phyloP scores from a whole-genome alignment of 164 flowering plant species.

The Chloranthus sessilifolius region DNA sequence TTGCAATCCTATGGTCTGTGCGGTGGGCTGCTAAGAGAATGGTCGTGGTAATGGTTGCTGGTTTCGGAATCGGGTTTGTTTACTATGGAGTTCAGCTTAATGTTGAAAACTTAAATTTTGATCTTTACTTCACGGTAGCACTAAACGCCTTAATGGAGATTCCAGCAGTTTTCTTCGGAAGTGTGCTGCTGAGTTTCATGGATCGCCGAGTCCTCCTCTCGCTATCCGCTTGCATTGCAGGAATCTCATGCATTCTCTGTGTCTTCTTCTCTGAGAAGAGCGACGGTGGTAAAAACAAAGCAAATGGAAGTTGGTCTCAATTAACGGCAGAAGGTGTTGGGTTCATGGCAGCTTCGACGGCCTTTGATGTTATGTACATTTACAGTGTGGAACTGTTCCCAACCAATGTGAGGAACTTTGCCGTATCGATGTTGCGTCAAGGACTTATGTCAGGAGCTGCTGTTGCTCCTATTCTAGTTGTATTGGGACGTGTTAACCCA shows the following conservation, averaged over 20 bases:
- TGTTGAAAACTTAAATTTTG: conserved; percentile 48
- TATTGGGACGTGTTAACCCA: conserved; percentile 36
- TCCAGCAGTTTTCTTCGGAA: conserved; percentile 51
- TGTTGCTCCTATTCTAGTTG: conserved; percentile 46
- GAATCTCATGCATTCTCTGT: conserved; percentile 42
- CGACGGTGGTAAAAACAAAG: not conserved
- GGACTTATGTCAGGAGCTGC: conserved; percentile 60
- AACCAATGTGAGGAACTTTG: conserved; percentile 53
- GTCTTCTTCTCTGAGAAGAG: conserved; percentile 23
- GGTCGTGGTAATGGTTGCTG: conserved; percentile 38
- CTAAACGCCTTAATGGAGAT: conserved; percentile 56
- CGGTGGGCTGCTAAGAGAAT: conserved; percentile 49
- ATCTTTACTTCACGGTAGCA: conserved; percentile 48
- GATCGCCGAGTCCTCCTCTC: conserved; percentile 36
- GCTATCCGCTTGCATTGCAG: conserved; percentile 36
- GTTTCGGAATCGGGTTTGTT: conserved; percentile 56
- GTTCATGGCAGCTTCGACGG: conserved; percentile 61
- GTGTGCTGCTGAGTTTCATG: conserved; percentile 34
- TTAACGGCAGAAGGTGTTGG: conserved; percentile 40
- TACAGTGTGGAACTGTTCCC: conserved; percentile 66
- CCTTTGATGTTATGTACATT: conserved; percentile 41
- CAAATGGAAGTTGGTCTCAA: conserved; percentile 32
- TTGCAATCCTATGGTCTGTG: conserved; percentile 35
- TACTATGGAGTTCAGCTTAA: conserved; percentile 60
- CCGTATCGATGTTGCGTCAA: conserved; percentile 47